Evolutionary conservation across 75 land plant species (phyloP), one percentile per base, ranked within the genome.

Genomic region (Chamaecyparis obtusa): DNA sequence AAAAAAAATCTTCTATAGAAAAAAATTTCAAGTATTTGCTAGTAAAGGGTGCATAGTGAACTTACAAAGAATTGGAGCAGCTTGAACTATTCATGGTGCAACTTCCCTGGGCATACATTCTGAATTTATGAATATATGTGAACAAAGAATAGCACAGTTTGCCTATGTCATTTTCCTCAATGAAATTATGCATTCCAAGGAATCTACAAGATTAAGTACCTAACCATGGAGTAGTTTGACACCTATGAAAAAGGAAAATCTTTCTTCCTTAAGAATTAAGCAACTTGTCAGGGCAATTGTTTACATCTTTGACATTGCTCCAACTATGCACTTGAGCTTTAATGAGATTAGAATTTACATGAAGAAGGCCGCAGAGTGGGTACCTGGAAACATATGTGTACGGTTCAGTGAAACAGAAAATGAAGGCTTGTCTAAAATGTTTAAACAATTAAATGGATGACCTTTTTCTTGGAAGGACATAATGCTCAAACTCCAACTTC

Each of bases 391-490:
- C 43, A 81, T 44, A 46, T n/a, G 30, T 81, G 32, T 39, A 44
- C n/a, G 13, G 83, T 79, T 81, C 51, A 81, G 83, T 7, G 14
- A 51, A 81, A 81, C 13, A 46, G 48, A 81, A 81, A 81, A 33
- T 32, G 39, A 84, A 83, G 64, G 5, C 4, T 84, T 51, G 1
- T 48, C 32, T 83, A 46, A 55, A 27, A 84, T 3, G 7, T 35
- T n/a, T 21, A 54, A 84, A 84, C 85, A 84, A 13, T 27, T 33
- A 27, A 48, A n/a, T 48, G 49, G 56, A 43, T 16, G 3, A 84
- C 85, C 37, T 41, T 56, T 94, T 87, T 88, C 97, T 92, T 55
- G 98, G 94, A 92, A 96, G 92, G 86, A 94, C 93, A 87, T 85
- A 84, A 84, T 97, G 95, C 24, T 92, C 89, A 48, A 81, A n/a